These are phyloP conservation scores for Colletotrichum magnum DNA, from an alignment of 2,329 filamentous ascomycete genomes.

Conservation along the genomic window DNA sequence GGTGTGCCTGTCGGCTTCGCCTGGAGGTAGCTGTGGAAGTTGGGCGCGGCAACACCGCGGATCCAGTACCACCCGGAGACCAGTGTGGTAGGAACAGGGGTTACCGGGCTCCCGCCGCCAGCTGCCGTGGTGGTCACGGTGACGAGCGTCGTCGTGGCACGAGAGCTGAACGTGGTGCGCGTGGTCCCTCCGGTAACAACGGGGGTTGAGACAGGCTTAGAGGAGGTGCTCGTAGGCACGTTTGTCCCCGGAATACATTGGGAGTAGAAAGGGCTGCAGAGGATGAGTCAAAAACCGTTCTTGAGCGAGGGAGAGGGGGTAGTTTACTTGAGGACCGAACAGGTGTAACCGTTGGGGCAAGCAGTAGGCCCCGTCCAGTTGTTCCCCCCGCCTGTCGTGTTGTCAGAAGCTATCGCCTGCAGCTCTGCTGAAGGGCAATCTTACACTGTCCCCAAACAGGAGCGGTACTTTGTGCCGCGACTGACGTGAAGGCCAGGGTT, in stretches of 20 bases:
- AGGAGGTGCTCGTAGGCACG: slow-evolving; percentile 22
- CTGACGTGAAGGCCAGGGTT: background rate
- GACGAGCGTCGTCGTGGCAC: slow-evolving; percentile 27
- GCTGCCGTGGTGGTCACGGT: slow-evolving; percentile 31
- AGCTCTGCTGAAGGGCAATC: background rate
- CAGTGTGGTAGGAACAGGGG: slow-evolving; percentile 53
- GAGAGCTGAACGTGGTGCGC: slow-evolving; percentile 15
- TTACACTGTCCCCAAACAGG: slow-evolving; percentile 37
- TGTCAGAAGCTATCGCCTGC: background rate
- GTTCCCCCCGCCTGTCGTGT: slow-evolving; percentile 28
- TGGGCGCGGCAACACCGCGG: slow-evolving; percentile 68
- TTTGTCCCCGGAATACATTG: slow-evolving; percentile 36
- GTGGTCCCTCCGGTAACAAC: slow-evolving; percentile 11
- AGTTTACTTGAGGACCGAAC: slow-evolving; percentile 32
- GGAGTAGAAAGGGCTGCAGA: slow-evolving; percentile 31
- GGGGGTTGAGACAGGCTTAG: slow-evolving; percentile 4
- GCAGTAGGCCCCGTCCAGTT: slow-evolving; percentile 31
- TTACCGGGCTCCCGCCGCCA: slow-evolving; percentile 20
- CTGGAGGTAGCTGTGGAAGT: slow-evolving; percentile 70
- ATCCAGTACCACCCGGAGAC: slow-evolving; percentile 69
- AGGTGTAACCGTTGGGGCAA: slow-evolving; percentile 38
- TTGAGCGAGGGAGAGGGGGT: background rate
- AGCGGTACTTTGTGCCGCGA: slow-evolving; percentile 22
- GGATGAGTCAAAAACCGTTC: background rate
- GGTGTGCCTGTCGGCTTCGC: slow-evolving; percentile 58